phyloP scores from a whole-genome alignment of 2,329 filamentous ascomycete species.

The Didymella segeticola region DNA sequence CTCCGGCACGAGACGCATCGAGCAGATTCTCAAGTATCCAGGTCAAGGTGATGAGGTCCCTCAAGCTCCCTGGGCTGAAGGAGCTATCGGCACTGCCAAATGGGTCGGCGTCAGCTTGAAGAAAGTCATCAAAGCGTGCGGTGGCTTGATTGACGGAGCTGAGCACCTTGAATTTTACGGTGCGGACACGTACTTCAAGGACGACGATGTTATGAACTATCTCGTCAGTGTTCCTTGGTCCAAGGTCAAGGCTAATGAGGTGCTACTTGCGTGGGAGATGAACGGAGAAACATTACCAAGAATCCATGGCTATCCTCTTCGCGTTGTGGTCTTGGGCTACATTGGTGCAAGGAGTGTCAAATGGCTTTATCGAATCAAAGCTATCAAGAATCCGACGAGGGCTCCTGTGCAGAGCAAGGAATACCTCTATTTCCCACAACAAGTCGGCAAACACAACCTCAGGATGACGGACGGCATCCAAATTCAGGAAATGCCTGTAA shows the following conservation, averaged over 20 bases:
- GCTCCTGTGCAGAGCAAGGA: slow-evolving; percentile 71
- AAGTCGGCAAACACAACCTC: slow-evolving; percentile 71
- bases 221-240: slow-evolving; percentile 69
- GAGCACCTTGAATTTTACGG: slow-evolving; percentile 73
- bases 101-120: slow-evolving; percentile 71
- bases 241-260: slow-evolving; percentile 71
- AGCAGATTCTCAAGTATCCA: slow-evolving; percentile 70
- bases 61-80: slow-evolving; percentile 53
- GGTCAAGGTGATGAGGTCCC: slow-evolving; percentile 70
- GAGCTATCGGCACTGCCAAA: slow-evolving; percentile 70
- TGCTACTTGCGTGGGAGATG: slow-evolving; percentile 75
- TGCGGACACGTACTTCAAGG: slow-evolving; percentile 77
- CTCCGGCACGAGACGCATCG: slow-evolving; percentile 71
- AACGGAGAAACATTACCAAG: slow-evolving; percentile 68
- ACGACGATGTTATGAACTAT: slow-evolving; percentile 70
- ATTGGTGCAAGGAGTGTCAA: slow-evolving; percentile 70
- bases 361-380: slow-evolving; percentile 69
- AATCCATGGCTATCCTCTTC: slow-evolving; percentile 71
- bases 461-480: slow-evolving; percentile 66
- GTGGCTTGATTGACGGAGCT: slow-evolving; percentile 62
- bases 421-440: slow-evolving; percentile 72
- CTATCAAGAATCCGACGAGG: slow-evolving; percentile 61
- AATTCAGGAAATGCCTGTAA: slow-evolving; percentile 76
- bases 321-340: slow-evolving; percentile 69
- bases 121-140: slow-evolving; percentile 73